These are phyloP conservation scores for Botrytis aclada DNA, from an alignment of 2,329 filamentous ascomycete species.

Conservation along the genomic window DNA sequence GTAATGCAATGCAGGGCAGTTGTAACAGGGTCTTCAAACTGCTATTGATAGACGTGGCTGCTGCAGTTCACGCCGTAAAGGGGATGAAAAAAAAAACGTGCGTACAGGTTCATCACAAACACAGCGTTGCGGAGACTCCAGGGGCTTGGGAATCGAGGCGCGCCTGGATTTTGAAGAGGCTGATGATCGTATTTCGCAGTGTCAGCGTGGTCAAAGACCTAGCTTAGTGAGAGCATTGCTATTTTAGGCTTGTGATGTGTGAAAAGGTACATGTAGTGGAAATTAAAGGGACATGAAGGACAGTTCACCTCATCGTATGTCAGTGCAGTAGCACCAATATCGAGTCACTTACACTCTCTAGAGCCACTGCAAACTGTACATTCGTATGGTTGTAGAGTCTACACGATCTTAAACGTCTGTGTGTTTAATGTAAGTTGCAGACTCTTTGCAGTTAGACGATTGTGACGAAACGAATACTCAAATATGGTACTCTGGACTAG, in stretches of 20 bases:
- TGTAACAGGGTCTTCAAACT: neutral
- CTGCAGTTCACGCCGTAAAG: neutral
- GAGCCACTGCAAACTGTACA: neutral
- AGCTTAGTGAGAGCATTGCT: neutral
- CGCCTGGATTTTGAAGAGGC: neutral
- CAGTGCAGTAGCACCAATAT: neutral
- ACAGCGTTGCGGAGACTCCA: neutral
- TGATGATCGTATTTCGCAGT: neutral
- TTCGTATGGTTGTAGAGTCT: neutral
- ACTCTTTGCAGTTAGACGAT: neutral
- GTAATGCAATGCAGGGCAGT: neutral
- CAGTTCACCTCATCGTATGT: conserved; percentile 5
- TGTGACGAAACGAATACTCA: neutral
- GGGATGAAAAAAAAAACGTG: conserved; percentile 6
- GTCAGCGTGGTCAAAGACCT: neutral
- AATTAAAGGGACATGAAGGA: conserved; percentile 6
- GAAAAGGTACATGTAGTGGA: neutral
- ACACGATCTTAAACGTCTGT: conserved; percentile 1
- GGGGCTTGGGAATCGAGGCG: neutral
- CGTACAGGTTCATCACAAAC: neutral
- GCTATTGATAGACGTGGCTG: neutral
- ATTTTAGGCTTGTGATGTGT: neutral
- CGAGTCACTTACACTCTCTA: neutral
- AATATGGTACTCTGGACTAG: neutral
- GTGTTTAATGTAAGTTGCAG: neutral